phyloP scores from a whole-genome alignment of 176 grass and related monocot species.

The Carex cristatella region DNA sequence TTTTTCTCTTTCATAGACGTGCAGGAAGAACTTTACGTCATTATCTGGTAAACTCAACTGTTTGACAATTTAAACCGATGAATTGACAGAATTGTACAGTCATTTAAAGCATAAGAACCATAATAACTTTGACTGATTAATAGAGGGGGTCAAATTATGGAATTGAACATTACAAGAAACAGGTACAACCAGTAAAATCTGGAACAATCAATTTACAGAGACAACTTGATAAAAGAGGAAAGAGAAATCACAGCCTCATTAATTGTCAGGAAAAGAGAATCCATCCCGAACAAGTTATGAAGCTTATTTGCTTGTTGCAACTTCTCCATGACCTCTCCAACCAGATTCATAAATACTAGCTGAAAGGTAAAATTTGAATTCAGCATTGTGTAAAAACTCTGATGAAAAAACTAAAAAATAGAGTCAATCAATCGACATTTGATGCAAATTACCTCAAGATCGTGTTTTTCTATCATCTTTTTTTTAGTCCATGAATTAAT shows the following conservation, averaged over 20 bases:
- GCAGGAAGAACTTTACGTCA: no score
- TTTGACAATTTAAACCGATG: no score
- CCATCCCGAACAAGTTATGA: constrained; percentile 39
- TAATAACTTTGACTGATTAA: not conserved
- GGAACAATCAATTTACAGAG: constrained; percentile 23
- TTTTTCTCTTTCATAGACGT: no score
- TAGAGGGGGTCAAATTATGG: not conserved
- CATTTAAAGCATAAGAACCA: not conserved
- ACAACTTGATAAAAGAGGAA: constrained; percentile 52
- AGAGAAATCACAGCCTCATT: constrained; percentile 67
- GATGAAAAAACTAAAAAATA: not conserved
- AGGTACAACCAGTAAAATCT: not conserved
- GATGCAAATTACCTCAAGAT: constrained; percentile 44
- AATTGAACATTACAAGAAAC: not conserved
- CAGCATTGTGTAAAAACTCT: not conserved
- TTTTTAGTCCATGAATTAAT: constrained; percentile 65
- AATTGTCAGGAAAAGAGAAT: constrained; percentile 72
- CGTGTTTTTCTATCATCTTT: constrained; percentile 58
- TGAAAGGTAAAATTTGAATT: constrained; percentile 7
- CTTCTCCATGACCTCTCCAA: constrained; percentile 95
- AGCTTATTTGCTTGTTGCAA: constrained; percentile 62
- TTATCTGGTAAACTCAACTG: no score
- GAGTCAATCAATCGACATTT: not conserved
- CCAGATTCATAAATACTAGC: constrained; percentile 81
- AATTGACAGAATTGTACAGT: no score